phyloP scores from a whole-genome alignment of 2,329 filamentous ascomycete species.

The Beauveria pseudobassiana region DNA sequence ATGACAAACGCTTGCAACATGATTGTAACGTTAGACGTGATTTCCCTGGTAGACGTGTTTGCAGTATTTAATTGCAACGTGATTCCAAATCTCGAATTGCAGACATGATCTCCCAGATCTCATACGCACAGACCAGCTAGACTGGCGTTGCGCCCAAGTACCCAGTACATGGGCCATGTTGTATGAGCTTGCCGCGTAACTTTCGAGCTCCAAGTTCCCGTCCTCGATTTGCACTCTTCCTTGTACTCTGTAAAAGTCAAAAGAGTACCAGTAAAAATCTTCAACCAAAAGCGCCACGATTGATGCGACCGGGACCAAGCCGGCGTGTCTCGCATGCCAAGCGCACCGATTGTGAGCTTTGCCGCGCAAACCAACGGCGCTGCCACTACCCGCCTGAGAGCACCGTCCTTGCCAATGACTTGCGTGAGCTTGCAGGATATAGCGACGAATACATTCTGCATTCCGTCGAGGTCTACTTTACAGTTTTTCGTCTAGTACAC shows the following conservation, averaged over 20 bases:
- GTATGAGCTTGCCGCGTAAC: background rate
- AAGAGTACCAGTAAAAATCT: background rate
- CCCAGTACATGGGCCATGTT: background rate
- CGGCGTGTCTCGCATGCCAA: background rate
- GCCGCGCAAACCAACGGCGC: background rate
- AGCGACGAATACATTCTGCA: too few relatives aligned
- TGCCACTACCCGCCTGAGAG: background rate
- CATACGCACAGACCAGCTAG: background rate
- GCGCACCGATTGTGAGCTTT: background rate
- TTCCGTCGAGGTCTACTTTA: too few relatives aligned
- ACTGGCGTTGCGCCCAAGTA: background rate
- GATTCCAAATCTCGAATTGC: background rate
- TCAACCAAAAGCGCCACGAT: background rate
- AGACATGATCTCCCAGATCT: background rate
- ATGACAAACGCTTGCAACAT: background rate
- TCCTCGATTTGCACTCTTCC: background rate
- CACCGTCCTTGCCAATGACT: too few relatives aligned
- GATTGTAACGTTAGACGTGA: background rate
- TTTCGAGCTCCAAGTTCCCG: background rate
- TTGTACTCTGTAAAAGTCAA: background rate
- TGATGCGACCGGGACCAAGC: background rate
- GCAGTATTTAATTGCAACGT: too few relatives aligned
- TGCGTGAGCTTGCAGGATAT: too few relatives aligned
- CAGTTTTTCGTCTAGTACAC: too few relatives aligned
- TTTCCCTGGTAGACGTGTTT: too few relatives aligned